Evolutionary conservation across 495 filamentous ascomycete genomes (phyloP).

Genomic region (Podospora sp.): DNA sequence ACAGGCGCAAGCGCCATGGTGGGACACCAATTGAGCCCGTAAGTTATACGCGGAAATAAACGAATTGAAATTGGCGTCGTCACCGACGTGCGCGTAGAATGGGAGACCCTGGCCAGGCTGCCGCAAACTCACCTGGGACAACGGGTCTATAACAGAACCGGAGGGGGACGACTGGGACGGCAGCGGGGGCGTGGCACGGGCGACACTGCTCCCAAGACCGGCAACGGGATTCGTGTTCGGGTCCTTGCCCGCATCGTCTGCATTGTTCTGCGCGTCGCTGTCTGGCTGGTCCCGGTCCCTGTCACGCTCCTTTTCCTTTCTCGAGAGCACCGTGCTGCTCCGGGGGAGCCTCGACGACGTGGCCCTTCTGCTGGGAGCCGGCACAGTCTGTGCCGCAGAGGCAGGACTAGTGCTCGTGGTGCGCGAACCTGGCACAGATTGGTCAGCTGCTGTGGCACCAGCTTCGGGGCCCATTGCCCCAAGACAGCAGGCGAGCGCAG

Average conservation of each 20-base stretch:
- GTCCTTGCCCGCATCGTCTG: conserved; percentile 16
- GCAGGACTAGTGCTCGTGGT: conserved; percentile 1
- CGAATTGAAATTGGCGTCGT: neutral
- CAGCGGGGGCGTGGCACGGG: conserved; percentile 15
- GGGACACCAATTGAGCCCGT: neutral
- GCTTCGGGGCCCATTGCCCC: neutral
- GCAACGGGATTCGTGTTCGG: conserved; percentile 17
- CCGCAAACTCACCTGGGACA: conserved; percentile 46
- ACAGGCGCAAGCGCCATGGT: neutral
- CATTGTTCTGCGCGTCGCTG: conserved; percentile 28
- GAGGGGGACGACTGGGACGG: conserved; percentile 19
- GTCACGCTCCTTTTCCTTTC: conserved; percentile 21
- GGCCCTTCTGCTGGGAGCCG: neutral
- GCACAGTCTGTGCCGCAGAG: neutral
- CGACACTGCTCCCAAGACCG: conserved; percentile 1
- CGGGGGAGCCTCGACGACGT: conserved; percentile 25
- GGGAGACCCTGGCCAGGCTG: neutral
- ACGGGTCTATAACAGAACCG: conserved; percentile 44
- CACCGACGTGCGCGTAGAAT: neutral
- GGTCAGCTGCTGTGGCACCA: conserved; percentile 15
- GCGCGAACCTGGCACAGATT: conserved; percentile 12
- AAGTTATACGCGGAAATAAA: neutral
- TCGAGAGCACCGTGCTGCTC: conserved; percentile 17
- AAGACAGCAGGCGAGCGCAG: neutral
- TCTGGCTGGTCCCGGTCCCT: conserved; percentile 20